Conservation (phyloP, 805 yeast genomes). For the Saccharomyces jurei region DNA sequence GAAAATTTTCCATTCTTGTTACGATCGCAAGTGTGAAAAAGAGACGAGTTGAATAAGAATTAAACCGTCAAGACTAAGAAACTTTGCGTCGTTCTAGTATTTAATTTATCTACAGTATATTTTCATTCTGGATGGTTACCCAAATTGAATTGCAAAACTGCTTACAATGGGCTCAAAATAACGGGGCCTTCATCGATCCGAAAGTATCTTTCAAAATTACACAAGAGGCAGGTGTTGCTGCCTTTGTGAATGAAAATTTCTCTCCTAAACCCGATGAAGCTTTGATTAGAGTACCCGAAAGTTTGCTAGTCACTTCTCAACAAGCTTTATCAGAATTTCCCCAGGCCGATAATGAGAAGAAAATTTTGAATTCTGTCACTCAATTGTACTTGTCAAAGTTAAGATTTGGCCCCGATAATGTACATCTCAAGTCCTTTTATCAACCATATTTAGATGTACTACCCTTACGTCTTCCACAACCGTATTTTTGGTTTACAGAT, state of each 20-base stretch:
- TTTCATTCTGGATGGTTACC: conserved; percentile 1
- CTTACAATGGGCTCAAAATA: conserved; percentile 32
- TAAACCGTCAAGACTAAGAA: not conserved
- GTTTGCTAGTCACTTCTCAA: not conserved
- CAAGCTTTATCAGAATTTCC: not conserved
- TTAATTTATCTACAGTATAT: not conserved
- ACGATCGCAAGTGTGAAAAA: not conserved
- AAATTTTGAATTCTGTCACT: conserved; percentile 31
- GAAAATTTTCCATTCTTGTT: not conserved
- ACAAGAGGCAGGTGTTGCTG: conserved; percentile 30
- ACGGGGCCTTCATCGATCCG: conserved; percentile 34
- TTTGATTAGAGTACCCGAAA: conserved; percentile 1
- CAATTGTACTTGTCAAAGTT: conserved; percentile 37
- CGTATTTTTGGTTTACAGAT: conserved; percentile 54
- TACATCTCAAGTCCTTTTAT: conserved; percentile 16
- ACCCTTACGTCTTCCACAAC: conserved; percentile 46
- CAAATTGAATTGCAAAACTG: conserved; percentile 12
- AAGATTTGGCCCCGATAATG: conserved; percentile 30
- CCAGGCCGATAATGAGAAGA: conserved; percentile 1
- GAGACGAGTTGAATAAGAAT: not conserved
- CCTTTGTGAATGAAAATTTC: conserved; percentile 17
- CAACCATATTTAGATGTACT: conserved; percentile 42
- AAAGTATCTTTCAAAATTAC: conserved; percentile 29
- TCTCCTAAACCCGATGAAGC: not conserved
- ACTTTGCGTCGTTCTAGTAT: too few relatives aligned